phyloP scores from a whole-genome alignment of 805 yeast species.

The Ogataea pini region DNA sequence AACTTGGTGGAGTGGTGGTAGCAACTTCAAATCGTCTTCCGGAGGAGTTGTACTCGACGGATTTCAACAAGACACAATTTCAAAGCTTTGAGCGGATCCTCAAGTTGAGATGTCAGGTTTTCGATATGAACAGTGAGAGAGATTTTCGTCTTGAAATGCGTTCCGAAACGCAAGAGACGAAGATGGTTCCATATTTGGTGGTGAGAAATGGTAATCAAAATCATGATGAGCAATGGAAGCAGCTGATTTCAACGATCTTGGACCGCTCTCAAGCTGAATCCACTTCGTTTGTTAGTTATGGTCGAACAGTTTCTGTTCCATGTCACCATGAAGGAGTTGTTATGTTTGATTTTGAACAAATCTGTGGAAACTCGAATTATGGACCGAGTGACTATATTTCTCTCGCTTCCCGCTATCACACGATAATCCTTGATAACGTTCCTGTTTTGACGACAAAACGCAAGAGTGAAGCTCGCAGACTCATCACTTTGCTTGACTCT shows the following conservation, averaged over 20 bases:
- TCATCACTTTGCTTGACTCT: conserved; percentile 68
- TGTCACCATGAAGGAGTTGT: conserved; percentile 42
- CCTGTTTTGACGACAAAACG: conserved; percentile 56
- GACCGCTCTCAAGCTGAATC: conserved; percentile 13
- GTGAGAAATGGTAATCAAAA: conserved; percentile 29
- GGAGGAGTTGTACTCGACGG: conserved; percentile 67
- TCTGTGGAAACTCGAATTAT: conserved; percentile 52
- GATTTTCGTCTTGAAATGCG: conserved; percentile 53
- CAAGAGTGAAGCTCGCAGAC: conserved; percentile 69
- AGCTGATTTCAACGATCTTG: conserved; percentile 29
- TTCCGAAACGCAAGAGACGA: conserved; percentile 16
- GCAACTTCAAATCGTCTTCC: conserved; percentile 76
- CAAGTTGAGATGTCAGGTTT: conserved; percentile 56
- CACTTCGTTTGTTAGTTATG: conserved; percentile 51
- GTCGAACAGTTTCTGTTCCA: conserved; percentile 51
- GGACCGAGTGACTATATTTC: conserved; percentile 74
- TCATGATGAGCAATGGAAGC: conserved; percentile 39
- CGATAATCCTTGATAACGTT: conserved; percentile 58
- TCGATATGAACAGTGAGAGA: conserved; percentile 58
- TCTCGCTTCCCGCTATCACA: conserved; percentile 57
- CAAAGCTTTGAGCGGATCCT: conserved; percentile 56
- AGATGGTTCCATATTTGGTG: conserved; percentile 35
- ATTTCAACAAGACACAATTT: conserved; percentile 60
- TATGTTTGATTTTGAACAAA: conserved; percentile 50
- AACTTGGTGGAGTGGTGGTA: conserved; percentile 71